A percentile compares a stretch with the other conserved stretches of the same genome.
Conservation (phyloP, 768 basidiomycete genomes). For the Termitomyces sp. region DNA sequence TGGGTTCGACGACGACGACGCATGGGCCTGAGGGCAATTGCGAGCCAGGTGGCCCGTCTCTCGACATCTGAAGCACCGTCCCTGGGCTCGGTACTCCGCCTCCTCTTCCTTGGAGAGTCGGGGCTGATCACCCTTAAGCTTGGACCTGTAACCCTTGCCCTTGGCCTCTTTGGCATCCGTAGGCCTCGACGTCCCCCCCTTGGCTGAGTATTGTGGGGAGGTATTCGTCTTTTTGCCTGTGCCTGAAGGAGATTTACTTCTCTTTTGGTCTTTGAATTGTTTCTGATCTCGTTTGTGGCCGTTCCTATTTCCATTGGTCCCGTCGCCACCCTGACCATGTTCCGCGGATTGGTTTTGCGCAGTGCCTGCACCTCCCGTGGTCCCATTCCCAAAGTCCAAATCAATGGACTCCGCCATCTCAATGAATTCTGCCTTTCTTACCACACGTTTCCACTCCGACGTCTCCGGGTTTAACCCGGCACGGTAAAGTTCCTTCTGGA, state of each 20-base stretch:
- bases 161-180: too few relatives aligned
- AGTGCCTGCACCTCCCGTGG: too few relatives aligned
- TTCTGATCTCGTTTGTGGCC: too few relatives aligned
- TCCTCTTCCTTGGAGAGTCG: background rate
- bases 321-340: too few relatives aligned
- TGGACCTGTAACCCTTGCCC: too few relatives aligned
- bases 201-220: too few relatives aligned
- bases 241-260: background rate
- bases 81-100: background rate
- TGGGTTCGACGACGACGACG: background rate
- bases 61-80: background rate
- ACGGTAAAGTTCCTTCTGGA: conserved; percentile 15
- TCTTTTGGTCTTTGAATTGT: too few relatives aligned
- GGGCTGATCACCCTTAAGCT: too few relatives aligned
- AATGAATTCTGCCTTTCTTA: background rate
- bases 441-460: conserved; percentile 21
- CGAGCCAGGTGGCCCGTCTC: background rate
- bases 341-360: too few relatives aligned
- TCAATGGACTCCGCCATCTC: background rate
- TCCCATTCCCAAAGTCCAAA: background rate
- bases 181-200: too few relatives aligned
- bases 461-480: conserved; percentile 21
- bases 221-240: too few relatives aligned
- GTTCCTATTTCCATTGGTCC: too few relatives aligned
- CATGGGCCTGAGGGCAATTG: background rate